These are phyloP conservation scores for Colletotrichum sp. DNA, from an alignment of 2,329 filamentous ascomycete genomes.

Conservation along the genomic window DNA sequence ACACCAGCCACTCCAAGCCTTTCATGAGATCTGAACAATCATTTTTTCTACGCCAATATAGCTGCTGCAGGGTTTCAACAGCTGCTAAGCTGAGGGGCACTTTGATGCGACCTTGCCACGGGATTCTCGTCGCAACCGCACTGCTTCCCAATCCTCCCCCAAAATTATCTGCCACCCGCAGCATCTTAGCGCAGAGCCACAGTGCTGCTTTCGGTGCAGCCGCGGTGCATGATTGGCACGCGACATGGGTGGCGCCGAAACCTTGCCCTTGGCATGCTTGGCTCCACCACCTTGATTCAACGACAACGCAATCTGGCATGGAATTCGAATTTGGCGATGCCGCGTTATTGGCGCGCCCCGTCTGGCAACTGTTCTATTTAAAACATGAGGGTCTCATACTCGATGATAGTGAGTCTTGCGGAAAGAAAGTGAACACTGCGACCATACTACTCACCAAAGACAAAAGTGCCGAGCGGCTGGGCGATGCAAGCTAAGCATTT, in stretches of 20 bases:
- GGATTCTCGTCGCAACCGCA: background rate
- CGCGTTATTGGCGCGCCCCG: background rate
- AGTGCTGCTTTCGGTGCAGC: background rate
- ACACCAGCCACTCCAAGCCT: background rate
- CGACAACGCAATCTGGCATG: background rate
- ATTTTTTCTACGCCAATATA: background rate
- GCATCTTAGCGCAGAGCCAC: background rate
- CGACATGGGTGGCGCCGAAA: background rate
- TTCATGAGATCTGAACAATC: background rate
- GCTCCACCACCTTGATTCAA: background rate
- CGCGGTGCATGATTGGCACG: background rate
- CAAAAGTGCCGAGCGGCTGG: too few relatives aligned
- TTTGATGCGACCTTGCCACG: background rate
- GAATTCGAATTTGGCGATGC: background rate
- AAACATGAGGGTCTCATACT: rapidly evolving
- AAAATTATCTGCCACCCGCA: background rate
- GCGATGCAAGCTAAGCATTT: background rate
- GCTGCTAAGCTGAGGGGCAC: background rate
- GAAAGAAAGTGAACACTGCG: rapidly evolving
- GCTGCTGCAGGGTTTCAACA: background rate
- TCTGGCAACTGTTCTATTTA: rapidly evolving
- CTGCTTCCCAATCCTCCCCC: background rate
- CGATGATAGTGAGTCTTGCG: rapidly evolving
- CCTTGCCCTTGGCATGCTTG: background rate
- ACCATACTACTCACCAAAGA: rapidly evolving